A percentile compares a stretch with the other conserved stretches of the same genome.
phyloP scores from a whole-genome alignment of 1,284 basidiomycete genomes.

The Termitomyces sp. region DNA sequence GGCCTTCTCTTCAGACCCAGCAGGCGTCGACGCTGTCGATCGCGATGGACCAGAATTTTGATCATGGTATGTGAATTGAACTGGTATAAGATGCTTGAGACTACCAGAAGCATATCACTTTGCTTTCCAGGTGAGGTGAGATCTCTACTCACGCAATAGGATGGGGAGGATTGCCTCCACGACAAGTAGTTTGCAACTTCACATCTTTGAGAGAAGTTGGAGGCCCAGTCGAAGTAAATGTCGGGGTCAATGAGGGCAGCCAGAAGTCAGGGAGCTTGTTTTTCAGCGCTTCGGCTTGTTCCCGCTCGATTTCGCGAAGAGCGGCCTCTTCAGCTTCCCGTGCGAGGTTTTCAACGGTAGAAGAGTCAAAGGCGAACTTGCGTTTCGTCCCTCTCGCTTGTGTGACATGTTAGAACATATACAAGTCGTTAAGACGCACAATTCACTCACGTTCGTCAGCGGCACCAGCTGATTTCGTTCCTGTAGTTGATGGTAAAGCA shows the following conservation, averaged over 20 bases:
- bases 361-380: constrained; percentile 49
- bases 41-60: constrained; percentile 29
- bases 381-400: constrained; percentile 3
- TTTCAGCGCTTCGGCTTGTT: constrained; percentile 79
- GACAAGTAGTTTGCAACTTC: constrained; percentile 83
- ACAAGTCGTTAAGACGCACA: background rate
- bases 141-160: constrained; percentile 56
- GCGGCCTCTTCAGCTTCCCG: constrained; percentile 83
- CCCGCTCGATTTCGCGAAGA: constrained; percentile 72
- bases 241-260: constrained; percentile 86
- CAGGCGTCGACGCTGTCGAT: constrained; percentile 40
- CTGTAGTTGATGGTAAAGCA: constrained; percentile 34
- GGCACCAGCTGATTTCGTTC: constrained; percentile 24
- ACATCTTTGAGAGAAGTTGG: constrained; percentile 68
- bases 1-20: constrained; percentile 32
- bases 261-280: constrained; percentile 92
- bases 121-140: background rate
- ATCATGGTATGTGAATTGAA: constrained; percentile 64
- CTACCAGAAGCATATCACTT: constrained; percentile 31
- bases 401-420: background rate
- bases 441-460: constrained; percentile 32
- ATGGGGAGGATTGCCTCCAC: constrained; percentile 71
- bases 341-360: constrained; percentile 65
- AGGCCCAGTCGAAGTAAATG: constrained; percentile 59
- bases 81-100: constrained; percentile 71